Base-by-base conservation (phyloP, 106 monocot genomes). In the Apostasia shenzhenica region DNA sequence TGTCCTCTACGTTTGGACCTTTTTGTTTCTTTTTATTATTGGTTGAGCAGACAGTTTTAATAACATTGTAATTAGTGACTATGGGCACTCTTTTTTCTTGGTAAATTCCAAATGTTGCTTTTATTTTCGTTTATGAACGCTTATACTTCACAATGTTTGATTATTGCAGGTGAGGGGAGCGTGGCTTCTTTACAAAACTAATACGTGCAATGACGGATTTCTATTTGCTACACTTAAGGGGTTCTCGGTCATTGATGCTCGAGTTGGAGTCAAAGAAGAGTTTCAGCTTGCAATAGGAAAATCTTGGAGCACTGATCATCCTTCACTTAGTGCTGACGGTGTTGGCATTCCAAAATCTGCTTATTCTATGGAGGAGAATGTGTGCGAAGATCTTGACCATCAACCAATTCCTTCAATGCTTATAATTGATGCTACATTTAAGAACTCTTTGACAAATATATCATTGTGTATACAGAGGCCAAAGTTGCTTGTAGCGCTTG, bases 161-260 rank as follows among this genome's bases (percentile, higher is more conserved):
- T 52, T 76, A 37, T 67, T 77, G 69, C 80, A 99, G 97, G 93
- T 80, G 48, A 77, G 54, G 66, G 93, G 85, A 71, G 87, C 87
- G 50, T 99, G 97, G 97, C 61, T 99, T 83, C 83, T 99, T 8
- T 99, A 83, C 81, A 99, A 89, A 73, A 85, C 90, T 45, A 85
- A 85, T 77, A 74, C 97, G 60, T 67, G 14, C 62, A 80, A 74
- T 3, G 85, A 93, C 52, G 81, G 81, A 11, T 93, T 87, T 77
- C 81, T 99, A 61, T 99, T 83, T 81, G 82, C 97, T 73, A 99
- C 97, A 41, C 85, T 99, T 8, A 87, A 82, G 77, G 89, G 76
- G 1, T 99, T 99, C 69, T 81, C 83, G 58, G 81, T 99, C 38
- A 81, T 85, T 75, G 97, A 99, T 83, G 87, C 85, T 63, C 89